Evolutionary conservation across 495 filamentous ascomycete genomes (phyloP).

Genomic region (Pyrenula massariospora): DNA sequence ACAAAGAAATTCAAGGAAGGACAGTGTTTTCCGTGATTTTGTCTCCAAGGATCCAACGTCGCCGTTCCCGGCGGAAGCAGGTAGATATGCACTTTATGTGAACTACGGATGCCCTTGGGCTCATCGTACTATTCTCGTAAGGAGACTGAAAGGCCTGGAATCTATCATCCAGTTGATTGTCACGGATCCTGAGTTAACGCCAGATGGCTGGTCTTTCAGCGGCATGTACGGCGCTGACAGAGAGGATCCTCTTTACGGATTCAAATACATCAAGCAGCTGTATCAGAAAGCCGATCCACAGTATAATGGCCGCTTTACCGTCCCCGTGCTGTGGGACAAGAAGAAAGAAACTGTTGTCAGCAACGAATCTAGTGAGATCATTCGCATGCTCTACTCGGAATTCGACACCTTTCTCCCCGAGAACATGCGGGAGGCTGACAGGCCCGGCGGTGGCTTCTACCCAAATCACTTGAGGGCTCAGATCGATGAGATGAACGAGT

Average conservation of each 20-base stretch:
- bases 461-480: conserved; percentile 36
- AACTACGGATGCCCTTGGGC: conserved; percentile 75
- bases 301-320: conserved; percentile 67
- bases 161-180: conserved; percentile 55
- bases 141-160: conserved; percentile 70
- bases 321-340: conserved; percentile 70
- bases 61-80: conserved; percentile 59
- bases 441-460: conserved; percentile 38
- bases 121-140: conserved; percentile 61
- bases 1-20: background rate
- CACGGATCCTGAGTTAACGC: conserved; percentile 55
- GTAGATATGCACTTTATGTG: conserved; percentile 72
- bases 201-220: conserved; percentile 63
- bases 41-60: conserved; percentile 41
- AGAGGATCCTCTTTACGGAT: conserved; percentile 53
- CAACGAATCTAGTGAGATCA: conserved; percentile 79
- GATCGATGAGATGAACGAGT: conserved; percentile 53
- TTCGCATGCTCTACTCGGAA: conserved; percentile 51
- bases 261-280: conserved; percentile 52
- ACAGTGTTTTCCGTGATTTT: conserved; percentile 28
- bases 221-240: conserved; percentile 43
- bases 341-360: conserved; percentile 62
- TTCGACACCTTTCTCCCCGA: conserved; percentile 50
- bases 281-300: conserved; percentile 58
- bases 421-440: conserved; percentile 28